A percentile compares a stretch with the other conserved stretches of the same genome.
Conservation (phyloP, 1,284 basidiomycete genomes). For the Pyrrhoderma lamaoense region DNA sequence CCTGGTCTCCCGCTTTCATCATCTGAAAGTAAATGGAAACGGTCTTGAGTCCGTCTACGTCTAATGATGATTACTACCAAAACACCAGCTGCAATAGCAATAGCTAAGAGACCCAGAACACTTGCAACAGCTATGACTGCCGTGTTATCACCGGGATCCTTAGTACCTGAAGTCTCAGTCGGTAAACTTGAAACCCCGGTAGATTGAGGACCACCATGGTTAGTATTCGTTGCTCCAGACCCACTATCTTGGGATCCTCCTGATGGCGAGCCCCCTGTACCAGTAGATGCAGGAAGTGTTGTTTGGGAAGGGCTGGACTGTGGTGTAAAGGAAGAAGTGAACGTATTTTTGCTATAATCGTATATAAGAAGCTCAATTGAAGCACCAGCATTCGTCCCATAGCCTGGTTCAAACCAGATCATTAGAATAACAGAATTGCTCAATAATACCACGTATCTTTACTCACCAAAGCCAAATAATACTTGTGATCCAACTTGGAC, state of each 20-base stretch:
- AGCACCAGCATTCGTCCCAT: slow-evolving; percentile 43
- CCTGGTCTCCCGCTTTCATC: background rate
- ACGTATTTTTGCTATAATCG: slow-evolving; percentile 32
- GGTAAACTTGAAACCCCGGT: background rate
- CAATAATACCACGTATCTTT: slow-evolving; percentile 6
- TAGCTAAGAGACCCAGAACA: slow-evolving; percentile 33
- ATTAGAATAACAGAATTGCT: slow-evolving; percentile 7
- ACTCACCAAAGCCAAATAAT: slow-evolving; percentile 73
- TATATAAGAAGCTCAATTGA: slow-evolving; percentile 47
- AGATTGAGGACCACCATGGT: background rate
- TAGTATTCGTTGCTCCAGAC: slow-evolving; percentile 2
- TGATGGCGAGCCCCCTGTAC: slow-evolving; percentile 9
- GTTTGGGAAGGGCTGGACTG: slow-evolving; percentile 24
- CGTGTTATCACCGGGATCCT: slow-evolving; percentile 17
- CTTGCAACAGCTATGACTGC: slow-evolving; percentile 51
- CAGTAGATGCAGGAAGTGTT: slow-evolving; percentile 17
- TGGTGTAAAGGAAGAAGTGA: slow-evolving; percentile 28
- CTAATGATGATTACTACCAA: slow-evolving; percentile 20
- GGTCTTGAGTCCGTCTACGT: slow-evolving; percentile 20
- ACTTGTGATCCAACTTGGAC: slow-evolving; percentile 53
- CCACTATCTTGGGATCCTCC: slow-evolving; percentile 18
- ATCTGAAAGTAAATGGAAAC: slow-evolving; percentile 17
- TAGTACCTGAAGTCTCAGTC: background rate
- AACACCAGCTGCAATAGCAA: slow-evolving; percentile 19
- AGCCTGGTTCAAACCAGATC: slow-evolving; percentile 38